phyloP scores from a whole-genome alignment of 371 early-diverging fungal species.

The Capillidium heterosporum region DNA sequence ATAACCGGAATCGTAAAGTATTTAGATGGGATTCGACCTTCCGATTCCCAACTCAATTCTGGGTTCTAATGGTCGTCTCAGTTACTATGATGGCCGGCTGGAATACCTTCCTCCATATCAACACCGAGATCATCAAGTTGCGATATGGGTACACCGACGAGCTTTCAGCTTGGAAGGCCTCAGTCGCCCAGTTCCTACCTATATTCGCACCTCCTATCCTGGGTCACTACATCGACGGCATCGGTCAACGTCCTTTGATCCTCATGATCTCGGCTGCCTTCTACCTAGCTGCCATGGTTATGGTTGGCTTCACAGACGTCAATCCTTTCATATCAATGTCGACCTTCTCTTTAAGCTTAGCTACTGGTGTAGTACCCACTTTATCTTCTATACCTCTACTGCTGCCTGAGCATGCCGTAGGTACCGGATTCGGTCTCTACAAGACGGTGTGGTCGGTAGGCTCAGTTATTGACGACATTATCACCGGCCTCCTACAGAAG shows the following conservation, averaged over 20 bases:
- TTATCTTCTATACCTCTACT: conserved; percentile 44
- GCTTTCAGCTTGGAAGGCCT: conserved; percentile 41
- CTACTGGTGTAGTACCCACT: conserved; percentile 39
- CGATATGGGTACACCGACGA: conserved; percentile 28
- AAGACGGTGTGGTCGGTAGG: conserved; percentile 47
- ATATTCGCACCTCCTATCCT: conserved; percentile 43
- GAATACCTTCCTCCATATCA: conserved; percentile 55
- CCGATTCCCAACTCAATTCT: conserved; percentile 35
- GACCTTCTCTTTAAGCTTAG: conserved; percentile 35
- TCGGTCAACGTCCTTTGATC: conserved; percentile 32
- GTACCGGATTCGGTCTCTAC: conserved; percentile 46
- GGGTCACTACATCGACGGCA: conserved; percentile 35
- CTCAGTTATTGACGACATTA: conserved; percentile 38
- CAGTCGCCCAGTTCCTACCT: conserved; percentile 42
- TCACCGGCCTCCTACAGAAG: conserved; percentile 43
- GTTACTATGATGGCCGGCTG: conserved; percentile 47
- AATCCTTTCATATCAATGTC: conserved; percentile 37
- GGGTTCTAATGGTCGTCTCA: conserved; percentile 38
- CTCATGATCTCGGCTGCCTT: conserved; percentile 26
- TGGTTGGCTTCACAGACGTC: conserved; percentile 27
- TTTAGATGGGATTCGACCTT: not conserved
- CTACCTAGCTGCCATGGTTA: conserved; percentile 22
- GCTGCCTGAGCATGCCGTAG: conserved; percentile 29
- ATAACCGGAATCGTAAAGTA: not conserved
- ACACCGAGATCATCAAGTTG: conserved; percentile 42